A percentile compares a stretch with the other conserved stretches of the same genome.
These are phyloP conservation scores for Skeletonema potamos DNA, from an alignment of 108 stramenopile genomes.

Conservation along the genomic window DNA sequence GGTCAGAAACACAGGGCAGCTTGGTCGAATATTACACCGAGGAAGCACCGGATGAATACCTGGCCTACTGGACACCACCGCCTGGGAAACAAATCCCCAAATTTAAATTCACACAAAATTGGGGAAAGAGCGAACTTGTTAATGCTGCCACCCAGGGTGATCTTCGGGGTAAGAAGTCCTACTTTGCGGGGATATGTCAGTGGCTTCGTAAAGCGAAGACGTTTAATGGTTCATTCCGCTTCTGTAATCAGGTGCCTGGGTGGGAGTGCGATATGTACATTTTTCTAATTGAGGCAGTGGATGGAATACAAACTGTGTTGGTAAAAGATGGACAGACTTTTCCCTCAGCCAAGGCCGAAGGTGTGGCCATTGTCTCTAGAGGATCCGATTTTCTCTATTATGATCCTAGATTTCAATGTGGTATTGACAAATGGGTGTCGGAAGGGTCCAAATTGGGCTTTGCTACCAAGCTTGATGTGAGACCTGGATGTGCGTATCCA, in stretches of 20 bases:
- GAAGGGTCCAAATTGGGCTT: conserved; percentile 38
- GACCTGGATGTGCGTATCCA: conserved; percentile 23
- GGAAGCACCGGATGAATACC: neutral
- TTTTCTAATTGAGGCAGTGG: conserved; percentile 4
- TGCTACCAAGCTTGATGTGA: conserved; percentile 34
- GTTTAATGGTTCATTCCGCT: conserved; percentile 10
- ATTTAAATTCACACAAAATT: conserved; percentile 36
- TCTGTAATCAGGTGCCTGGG: conserved; percentile 4
- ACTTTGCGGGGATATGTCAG: conserved; percentile 27
- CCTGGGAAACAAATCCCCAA: conserved; percentile 10
- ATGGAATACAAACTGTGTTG: conserved; percentile 20
- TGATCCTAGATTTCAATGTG: conserved; percentile 17
- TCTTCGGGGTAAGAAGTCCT: conserved; percentile 13
- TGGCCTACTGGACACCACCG: conserved; percentile 17
- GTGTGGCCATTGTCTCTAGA: conserved; percentile 20
- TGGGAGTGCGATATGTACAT: conserved; percentile 40
- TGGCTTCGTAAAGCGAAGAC: conserved; percentile 33
- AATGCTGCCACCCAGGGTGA: conserved; percentile 26
- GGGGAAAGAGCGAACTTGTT: conserved; percentile 8
- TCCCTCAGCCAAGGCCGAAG: conserved; percentile 13
- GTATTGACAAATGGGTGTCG: conserved; percentile 30
- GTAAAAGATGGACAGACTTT: conserved; percentile 19
- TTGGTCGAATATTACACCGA: conserved; percentile 33
- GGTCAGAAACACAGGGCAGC: conserved; percentile 24
- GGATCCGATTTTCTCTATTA: conserved; percentile 37